Conservation (phyloP, 2,329 filamentous ascomycete genomes). For the Claviceps africana region DNA sequence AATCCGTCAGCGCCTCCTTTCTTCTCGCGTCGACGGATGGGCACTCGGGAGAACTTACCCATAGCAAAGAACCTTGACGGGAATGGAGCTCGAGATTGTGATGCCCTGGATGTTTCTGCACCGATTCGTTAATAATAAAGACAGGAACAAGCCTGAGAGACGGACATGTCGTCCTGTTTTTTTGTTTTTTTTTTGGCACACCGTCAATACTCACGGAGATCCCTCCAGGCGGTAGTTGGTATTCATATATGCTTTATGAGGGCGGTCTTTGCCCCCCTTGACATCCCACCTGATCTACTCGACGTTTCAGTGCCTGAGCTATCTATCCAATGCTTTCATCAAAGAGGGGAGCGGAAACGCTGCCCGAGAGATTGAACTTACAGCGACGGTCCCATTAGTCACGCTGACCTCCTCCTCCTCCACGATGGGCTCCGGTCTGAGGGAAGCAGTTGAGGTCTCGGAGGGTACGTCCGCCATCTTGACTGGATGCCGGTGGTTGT, state of each 20-base stretch:
- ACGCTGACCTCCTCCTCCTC: not conserved
- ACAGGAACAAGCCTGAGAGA: no score
- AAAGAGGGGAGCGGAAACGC: not conserved
- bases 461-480: not conserved
- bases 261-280: conserved; percentile 4
- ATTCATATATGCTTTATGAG: conserved; percentile 1
- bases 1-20: not conserved
- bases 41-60: not conserved
- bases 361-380: not conserved
- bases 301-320: not conserved
- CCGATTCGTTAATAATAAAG: no score
- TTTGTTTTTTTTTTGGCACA: no score
- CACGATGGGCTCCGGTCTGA: not conserved
- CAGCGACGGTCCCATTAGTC: not conserved
- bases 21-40: not conserved
- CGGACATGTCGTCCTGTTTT: no score
- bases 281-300: conserved; percentile 6
- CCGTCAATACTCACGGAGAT: conserved; percentile 1
- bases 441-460: not conserved
- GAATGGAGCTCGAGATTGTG: not conserved
- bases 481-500: not conserved
- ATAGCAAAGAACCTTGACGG: not conserved
- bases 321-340: not conserved
- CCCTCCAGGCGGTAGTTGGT: conserved; percentile 5
- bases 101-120: not conserved